Evolutionary conservation across 192 early-diverging fungal genomes (phyloP).

Genomic region (Rhizophagus prolifer): DNA sequence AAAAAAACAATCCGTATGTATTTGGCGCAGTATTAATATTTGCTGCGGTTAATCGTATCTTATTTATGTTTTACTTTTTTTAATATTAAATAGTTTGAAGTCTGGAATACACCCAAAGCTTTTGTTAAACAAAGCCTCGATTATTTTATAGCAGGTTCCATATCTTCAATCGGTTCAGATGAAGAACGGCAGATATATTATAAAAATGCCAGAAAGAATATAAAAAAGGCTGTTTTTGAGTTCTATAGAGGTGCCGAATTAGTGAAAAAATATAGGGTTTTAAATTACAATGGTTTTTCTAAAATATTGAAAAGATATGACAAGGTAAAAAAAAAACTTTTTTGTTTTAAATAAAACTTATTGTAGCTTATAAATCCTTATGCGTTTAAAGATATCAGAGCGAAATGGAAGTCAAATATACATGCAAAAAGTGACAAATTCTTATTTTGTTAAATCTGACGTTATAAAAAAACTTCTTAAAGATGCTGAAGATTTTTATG

Average conservation of each 20-base stretch:
- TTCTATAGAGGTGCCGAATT: constrained; percentile 73
- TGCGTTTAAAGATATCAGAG: constrained; percentile 47
- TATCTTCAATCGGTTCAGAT: not conserved
- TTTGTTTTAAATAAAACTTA: constrained; percentile 23
- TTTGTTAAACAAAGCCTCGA: not conserved
- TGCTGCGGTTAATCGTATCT: not conserved
- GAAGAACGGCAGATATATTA: not conserved
- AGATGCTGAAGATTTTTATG: constrained; percentile 68
- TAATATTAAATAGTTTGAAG: not conserved
- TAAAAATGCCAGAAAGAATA: constrained; percentile 47
- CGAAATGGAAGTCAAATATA: constrained; percentile 49
- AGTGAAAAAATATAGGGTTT: constrained; percentile 64
- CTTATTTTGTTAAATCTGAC: constrained; percentile 59
- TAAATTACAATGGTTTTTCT: constrained; percentile 67
- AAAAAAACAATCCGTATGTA: not conserved
- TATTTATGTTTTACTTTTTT: not conserved
- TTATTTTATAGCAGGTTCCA: not conserved
- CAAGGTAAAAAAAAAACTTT: constrained; percentile 51
- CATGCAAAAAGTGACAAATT: constrained; percentile 45
- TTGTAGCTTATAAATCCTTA: not conserved
- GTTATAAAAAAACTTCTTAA: constrained; percentile 52
- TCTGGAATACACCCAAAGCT: not conserved
- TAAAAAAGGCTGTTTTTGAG: constrained; percentile 72
- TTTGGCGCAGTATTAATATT: not conserved
- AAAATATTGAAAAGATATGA: constrained; percentile 81